A percentile compares a stretch with the other conserved stretches of the same genome.
phyloP scores from a whole-genome alignment of 176 grass and related monocot species.

The Lolium multiflorum region DNA sequence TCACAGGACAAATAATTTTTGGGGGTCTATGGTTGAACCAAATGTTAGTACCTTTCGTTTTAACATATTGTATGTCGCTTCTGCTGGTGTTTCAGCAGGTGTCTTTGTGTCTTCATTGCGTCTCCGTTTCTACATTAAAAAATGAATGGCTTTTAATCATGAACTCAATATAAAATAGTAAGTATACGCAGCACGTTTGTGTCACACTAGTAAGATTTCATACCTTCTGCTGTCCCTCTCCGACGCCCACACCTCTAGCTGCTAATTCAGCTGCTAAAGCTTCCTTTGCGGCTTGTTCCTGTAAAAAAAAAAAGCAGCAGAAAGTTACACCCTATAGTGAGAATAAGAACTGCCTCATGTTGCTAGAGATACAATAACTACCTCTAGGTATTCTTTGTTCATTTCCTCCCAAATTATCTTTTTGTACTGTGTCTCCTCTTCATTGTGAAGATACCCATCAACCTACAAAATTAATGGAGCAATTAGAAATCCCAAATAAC shows the following conservation, averaged over 20 bases:
- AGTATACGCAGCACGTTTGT: constrained; percentile 25
- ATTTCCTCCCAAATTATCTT: constrained; percentile 99
- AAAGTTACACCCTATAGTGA: constrained; percentile 12
- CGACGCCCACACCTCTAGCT: constrained; percentile 63
- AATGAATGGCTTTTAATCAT: constrained; percentile 8
- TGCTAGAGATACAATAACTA: constrained; percentile 41
- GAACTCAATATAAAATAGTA: constrained; percentile 9
- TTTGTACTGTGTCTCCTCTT: constrained; percentile 88
- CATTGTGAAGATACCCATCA: constrained; percentile 81
- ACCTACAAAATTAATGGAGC: constrained; percentile 54
- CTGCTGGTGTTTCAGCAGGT: constrained; percentile 81
- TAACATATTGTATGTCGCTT: constrained; percentile 86
- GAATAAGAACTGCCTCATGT: constrained; percentile 27
- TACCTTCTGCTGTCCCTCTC: constrained; percentile 65
- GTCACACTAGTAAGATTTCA: constrained; percentile 9
- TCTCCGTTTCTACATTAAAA: constrained; percentile 63
- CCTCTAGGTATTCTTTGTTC: constrained; percentile 98
- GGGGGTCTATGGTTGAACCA: not conserved
- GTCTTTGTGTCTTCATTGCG: constrained; percentile 62
- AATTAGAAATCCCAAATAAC: constrained; percentile 22
- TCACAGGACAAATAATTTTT: constrained; percentile 9
- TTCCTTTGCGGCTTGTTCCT: constrained; percentile 95
- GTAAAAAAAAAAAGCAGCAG: constrained; percentile 36
- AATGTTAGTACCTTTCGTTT: constrained; percentile 75
- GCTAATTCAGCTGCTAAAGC: constrained; percentile 70